phyloP scores from a whole-genome alignment of 768 basidiomycete genomes.

The Leccinum disarticulatum region DNA sequence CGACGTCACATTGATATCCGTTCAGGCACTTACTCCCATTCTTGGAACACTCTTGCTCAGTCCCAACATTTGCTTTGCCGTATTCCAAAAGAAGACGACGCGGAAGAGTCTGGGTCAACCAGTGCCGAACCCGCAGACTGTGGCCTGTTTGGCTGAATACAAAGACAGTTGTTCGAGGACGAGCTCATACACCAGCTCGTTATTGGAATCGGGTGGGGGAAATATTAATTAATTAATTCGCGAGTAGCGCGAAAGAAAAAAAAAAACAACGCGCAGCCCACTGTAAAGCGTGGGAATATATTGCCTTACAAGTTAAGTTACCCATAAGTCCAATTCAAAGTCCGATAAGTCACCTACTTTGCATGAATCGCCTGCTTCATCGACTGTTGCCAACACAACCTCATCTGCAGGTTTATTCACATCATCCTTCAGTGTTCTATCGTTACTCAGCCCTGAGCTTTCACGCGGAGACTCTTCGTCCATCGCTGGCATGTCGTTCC shows the following conservation, averaged over 20 bases:
- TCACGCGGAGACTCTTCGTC: slow-evolving; percentile 15
- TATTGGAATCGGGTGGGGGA: slow-evolving; percentile 92
- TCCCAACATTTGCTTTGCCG: slow-evolving; percentile 72
- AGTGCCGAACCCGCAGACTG: slow-evolving; percentile 30
- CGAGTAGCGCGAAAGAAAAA: too few relatives aligned
- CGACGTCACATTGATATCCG: slow-evolving; percentile 54
- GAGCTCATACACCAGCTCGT: slow-evolving; percentile 87
- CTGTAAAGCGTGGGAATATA: too few relatives aligned
- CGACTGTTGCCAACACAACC: slow-evolving; percentile 17
- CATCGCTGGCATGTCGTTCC: slow-evolving; percentile 14
- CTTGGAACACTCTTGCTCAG: slow-evolving; percentile 86
- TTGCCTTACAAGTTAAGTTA: too few relatives aligned
- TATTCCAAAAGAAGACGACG: slow-evolving; percentile 60
- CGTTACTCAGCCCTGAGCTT: slow-evolving; percentile 17
- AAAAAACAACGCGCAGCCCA: too few relatives aligned
- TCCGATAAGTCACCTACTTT: too few relatives aligned
- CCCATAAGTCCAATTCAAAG: too few relatives aligned
- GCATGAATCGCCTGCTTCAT: slow-evolving; percentile 29
- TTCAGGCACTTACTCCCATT: slow-evolving; percentile 88
- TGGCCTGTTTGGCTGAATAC: slow-evolving; percentile 52
- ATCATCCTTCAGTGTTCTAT: slow-evolving; percentile 12
- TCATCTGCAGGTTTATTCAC: slow-evolving; percentile 17
- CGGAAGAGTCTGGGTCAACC: slow-evolving; percentile 36
- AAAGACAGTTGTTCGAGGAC: slow-evolving; percentile 68
- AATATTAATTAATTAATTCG: too few relatives aligned